Conservation (phyloP, 306 rosid species). For the Chamaecrista fasciculata region DNA sequence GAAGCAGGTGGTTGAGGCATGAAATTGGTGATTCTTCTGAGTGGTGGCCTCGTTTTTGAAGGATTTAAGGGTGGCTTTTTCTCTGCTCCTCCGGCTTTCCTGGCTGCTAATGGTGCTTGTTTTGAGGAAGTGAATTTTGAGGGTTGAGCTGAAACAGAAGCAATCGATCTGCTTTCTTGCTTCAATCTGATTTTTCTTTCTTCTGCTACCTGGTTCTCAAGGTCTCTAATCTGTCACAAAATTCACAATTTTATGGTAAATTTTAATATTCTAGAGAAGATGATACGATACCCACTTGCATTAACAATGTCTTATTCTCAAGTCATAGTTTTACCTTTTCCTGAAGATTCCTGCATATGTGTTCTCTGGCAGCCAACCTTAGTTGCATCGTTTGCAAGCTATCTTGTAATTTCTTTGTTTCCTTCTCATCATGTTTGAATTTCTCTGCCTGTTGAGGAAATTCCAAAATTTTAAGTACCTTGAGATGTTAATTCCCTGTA, state of each 20-base stretch:
- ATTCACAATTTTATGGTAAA: neutral
- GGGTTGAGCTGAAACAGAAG: slow-evolving; percentile 56
- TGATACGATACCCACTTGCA: neutral
- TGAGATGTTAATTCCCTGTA: neutral
- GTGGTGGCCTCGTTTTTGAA: slow-evolving; percentile 64
- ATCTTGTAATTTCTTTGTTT: slow-evolving; percentile 80
- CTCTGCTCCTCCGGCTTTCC: slow-evolving; percentile 34
- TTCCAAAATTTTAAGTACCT: slow-evolving; percentile 11
- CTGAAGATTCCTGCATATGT: slow-evolving; percentile 73
- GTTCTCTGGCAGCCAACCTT: slow-evolving; percentile 79
- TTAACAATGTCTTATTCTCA: neutral
- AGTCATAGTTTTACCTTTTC: slow-evolving; percentile 57
- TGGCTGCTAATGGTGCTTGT: slow-evolving; percentile 36
- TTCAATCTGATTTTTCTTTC: slow-evolving; percentile 81
- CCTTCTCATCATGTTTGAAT: slow-evolving; percentile 86
- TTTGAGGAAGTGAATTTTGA: slow-evolving; percentile 35
- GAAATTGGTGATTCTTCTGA: slow-evolving; percentile 61
- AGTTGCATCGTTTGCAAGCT: slow-evolving; percentile 62
- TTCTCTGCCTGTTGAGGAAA: slow-evolving; percentile 67
- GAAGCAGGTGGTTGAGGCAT: slow-evolving; percentile 61
- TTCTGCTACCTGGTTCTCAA: slow-evolving; percentile 82
- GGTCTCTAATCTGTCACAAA: slow-evolving; percentile 73
- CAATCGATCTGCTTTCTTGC: slow-evolving; percentile 71
- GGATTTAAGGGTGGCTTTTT: slow-evolving; percentile 84
- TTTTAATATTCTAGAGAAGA: neutral